Percentiles rank a stretch among this genome's conserved stretches.
Conservation (phyloP, 2,329 filamentous ascomycete genomes). For the Triangularia verruculosa region DNA sequence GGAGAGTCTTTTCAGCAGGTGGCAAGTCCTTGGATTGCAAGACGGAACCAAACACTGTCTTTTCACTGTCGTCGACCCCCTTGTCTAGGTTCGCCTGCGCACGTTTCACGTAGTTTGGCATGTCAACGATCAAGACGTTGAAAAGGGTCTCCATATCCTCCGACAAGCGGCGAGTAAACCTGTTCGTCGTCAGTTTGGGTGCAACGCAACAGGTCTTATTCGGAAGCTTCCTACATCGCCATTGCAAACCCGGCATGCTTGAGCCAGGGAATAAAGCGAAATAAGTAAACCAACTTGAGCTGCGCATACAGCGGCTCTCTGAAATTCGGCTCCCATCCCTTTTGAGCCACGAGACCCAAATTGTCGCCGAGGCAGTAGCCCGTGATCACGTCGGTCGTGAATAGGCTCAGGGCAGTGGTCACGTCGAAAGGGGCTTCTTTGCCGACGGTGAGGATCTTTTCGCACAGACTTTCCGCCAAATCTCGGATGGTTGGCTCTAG, state of each 20-base stretch:
- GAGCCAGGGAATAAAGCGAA: constrained; percentile 30
- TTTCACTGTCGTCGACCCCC: not conserved
- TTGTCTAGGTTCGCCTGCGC: not conserved
- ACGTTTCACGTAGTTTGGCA: constrained; percentile 1
- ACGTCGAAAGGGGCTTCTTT: constrained; percentile 29
- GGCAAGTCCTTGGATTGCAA: constrained; percentile 4
- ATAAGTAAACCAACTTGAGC: constrained; percentile 25
- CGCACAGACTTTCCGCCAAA: not conserved
- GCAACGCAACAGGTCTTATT: not conserved
- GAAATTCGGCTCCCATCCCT: constrained; percentile 39
- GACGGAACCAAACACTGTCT: constrained; percentile 3
- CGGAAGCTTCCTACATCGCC: constrained; percentile 6
- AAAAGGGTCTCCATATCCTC: constrained; percentile 2
- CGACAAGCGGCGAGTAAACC: constrained; percentile 1
- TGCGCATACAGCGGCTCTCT: constrained; percentile 22
- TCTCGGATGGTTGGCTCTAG: not conserved
- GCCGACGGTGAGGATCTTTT: not conserved
- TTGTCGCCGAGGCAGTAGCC: constrained; percentile 37
- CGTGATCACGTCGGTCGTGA: constrained; percentile 37
- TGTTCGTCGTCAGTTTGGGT: not conserved
- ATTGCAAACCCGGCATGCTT: constrained; percentile 15
- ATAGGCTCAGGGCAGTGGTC: constrained; percentile 36
- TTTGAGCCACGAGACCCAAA: constrained; percentile 34
- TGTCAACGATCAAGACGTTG: constrained; percentile 2
- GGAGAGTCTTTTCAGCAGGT: not conserved